Percentiles rank a stretch among this genome's conserved stretches.
These are phyloP conservation scores for Helotiales sp. DNA, from an alignment of 2,329 filamentous ascomycete genomes.

Conservation along the genomic window DNA sequence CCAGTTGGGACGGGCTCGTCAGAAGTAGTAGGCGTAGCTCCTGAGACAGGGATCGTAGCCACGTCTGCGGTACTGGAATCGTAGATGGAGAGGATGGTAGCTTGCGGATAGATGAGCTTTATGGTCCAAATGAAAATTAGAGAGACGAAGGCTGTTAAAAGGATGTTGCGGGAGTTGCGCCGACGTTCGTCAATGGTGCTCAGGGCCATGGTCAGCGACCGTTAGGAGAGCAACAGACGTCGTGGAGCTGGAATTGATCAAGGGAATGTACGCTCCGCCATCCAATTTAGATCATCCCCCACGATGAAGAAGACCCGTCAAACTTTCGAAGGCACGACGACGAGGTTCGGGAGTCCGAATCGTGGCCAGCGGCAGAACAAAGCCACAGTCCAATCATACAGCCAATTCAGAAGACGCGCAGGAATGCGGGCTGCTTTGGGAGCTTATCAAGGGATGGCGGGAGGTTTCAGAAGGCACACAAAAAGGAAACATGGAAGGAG, in stretches of 20 bases:
- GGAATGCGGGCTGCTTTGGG: background rate
- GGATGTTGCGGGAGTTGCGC: constrained; percentile 26
- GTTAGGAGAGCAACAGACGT: background rate
- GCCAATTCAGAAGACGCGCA: background rate
- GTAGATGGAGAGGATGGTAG: constrained; percentile 22
- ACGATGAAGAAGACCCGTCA: background rate
- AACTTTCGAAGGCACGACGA: background rate
- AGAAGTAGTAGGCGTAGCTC: background rate
- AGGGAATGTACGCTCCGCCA: constrained; percentile 1
- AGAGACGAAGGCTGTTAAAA: constrained; percentile 25
- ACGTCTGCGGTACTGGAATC: constrained; percentile 2
- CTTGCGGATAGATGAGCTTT: constrained; percentile 27
- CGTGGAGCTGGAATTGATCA: background rate
- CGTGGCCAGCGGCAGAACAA: background rate
- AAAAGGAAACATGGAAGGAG: background rate
- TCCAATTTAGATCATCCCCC: constrained; percentile 1
- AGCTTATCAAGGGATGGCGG: background rate
- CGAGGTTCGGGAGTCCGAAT: too few species aligned
- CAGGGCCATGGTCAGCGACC: constrained; percentile 12
- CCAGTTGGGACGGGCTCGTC: background rate
- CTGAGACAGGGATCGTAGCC: background rate
- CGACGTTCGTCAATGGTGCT: constrained; percentile 24
- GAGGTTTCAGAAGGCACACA: background rate
- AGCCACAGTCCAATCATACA: background rate
- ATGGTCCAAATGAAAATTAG: constrained; percentile 29